Evolutionary conservation across 2,329 filamentous ascomycete genomes (phyloP), one percentile per base, ranked within the genome.

Genomic region (Pleomassaria siparia): DNA sequence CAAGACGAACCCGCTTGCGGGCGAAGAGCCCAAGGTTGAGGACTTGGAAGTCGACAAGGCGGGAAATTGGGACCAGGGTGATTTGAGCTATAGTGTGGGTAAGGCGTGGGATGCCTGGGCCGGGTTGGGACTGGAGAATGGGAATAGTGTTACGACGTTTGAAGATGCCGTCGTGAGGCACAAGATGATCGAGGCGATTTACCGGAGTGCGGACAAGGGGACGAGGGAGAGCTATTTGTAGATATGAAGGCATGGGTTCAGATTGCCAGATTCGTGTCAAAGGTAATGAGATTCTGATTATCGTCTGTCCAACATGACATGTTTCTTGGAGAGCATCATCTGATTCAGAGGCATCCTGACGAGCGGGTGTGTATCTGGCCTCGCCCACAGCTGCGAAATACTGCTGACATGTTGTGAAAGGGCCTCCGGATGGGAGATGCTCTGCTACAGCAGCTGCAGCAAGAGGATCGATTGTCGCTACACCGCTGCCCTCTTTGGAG

Each of bases 41-140:
- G 50, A 50, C 0, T 58, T 85, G 0, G 75, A 82, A 42, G 74
- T 83, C 21, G 76, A 77, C 35, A 74, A 69, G 21, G 76, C 68
- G 0, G 74, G 75, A 11, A 59, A 72, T 15, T 67, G 80, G 1
- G 72, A 76, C 3, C 49, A 66, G 3, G 63, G 79, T 0, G 57
- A 72, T 1, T 76, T 74, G 71, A 62, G 70, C 7, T 82, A 75
- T 43, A 79, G 76, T 53, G 76, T 85, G 22, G 82, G 74, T 0
- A 73, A 72, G 16, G 55, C 83, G 0, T 86, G 85, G 64, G 82
- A 86, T 55, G 73, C 71, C 1, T 82, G 76, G 67, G 78, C 78
- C 4, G 70, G 50, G 55, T 60, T 49, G 5, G 63, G 56, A 8
- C 32, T 56, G 9, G 59, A 62, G 1, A 51, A 62, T 18, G 59